Evolutionary conservation across 495 filamentous ascomycete species (phyloP).

Genomic region (Oidiodendron maius): DNA sequence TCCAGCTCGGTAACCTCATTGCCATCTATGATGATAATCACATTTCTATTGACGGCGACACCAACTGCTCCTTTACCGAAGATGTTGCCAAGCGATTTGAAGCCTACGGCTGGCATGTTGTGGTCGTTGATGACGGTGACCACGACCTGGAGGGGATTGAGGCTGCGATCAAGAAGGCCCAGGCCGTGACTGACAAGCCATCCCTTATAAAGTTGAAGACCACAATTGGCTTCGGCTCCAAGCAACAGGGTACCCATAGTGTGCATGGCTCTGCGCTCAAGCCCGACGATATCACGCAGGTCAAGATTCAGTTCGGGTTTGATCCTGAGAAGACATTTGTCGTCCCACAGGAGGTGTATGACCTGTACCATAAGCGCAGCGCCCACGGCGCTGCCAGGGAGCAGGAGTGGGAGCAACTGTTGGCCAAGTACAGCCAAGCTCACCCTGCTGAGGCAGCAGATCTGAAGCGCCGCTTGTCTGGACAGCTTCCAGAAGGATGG

Average conservation of each 20-base stretch:
- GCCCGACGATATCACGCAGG: slow-evolving; percentile 80
- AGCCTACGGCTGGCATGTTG: slow-evolving; percentile 93
- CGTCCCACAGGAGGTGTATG: slow-evolving; percentile 92
- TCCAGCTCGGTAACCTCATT: slow-evolving; percentile 97
- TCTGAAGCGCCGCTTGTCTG: slow-evolving; percentile 71
- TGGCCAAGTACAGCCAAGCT: slow-evolving; percentile 75
- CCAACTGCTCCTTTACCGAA: slow-evolving; percentile 92
- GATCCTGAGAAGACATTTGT: slow-evolving; percentile 89
- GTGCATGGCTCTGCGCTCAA: slow-evolving; percentile 96
- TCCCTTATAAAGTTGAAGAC: slow-evolving; percentile 95
- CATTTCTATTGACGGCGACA: slow-evolving; percentile 92
- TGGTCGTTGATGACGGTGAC: slow-evolving; percentile 86
- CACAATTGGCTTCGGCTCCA: slow-evolving; percentile 96
- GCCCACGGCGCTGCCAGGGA: slow-evolving; percentile 83
- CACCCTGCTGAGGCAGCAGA: slow-evolving; percentile 74
- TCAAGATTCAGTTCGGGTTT: slow-evolving; percentile 94
- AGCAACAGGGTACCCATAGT: slow-evolving; percentile 85
- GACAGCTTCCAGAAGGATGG: slow-evolving; percentile 93
- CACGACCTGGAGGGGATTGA: slow-evolving; percentile 83
- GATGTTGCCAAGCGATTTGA: slow-evolving; percentile 95
- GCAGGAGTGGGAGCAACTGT: slow-evolving; percentile 91
- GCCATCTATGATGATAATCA: slow-evolving; percentile 97
- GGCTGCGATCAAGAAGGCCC: slow-evolving; percentile 75
- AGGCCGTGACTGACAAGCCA: slow-evolving; percentile 91
- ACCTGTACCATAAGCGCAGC: slow-evolving; percentile 76